phyloP scores from a whole-genome alignment of 805 yeast species.

The Candida nanaspora region DNA sequence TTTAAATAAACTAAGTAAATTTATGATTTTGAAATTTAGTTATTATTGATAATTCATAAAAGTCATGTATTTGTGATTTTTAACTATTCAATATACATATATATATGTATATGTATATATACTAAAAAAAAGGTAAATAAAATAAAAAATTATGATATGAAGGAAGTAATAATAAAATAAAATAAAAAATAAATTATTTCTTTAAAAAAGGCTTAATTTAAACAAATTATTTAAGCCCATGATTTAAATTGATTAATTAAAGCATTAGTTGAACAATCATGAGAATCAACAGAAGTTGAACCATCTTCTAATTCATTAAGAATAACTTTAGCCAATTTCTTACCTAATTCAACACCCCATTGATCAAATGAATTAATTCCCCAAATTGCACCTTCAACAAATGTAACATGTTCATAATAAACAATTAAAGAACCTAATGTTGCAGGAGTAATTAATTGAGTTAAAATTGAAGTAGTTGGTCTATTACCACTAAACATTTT shows the following conservation, averaged over 20 bases:
- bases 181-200: not conserved
- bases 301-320: conserved; percentile 76
- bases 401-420: conserved; percentile 95
- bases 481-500: conserved; percentile 97
- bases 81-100: too few relatives aligned
- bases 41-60: too few relatives aligned
- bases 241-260: conserved; percentile 92
- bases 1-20: too few relatives aligned
- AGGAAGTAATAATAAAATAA: not conserved
- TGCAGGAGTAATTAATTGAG: conserved; percentile 95
- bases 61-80: too few relatives aligned
- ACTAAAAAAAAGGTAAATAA: too few relatives aligned
- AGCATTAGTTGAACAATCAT: conserved; percentile 88
- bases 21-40: too few relatives aligned
- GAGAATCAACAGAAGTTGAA: conserved; percentile 49
- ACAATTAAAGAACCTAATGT: conserved; percentile 94
- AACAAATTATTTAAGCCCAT: conserved; percentile 62
- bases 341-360: conserved; percentile 99
- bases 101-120: too few relatives aligned
- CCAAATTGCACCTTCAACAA: conserved; percentile 99
- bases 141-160: not conserved
- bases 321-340: conserved; percentile 93
- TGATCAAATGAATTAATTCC: conserved; percentile 99
- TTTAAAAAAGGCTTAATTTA: too few relatives aligned
- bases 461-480: conserved; percentile 96